Base-by-base conservation (phyloP, 768 basidiomycete genomes). In the Rhizopogon vinicolor region DNA sequence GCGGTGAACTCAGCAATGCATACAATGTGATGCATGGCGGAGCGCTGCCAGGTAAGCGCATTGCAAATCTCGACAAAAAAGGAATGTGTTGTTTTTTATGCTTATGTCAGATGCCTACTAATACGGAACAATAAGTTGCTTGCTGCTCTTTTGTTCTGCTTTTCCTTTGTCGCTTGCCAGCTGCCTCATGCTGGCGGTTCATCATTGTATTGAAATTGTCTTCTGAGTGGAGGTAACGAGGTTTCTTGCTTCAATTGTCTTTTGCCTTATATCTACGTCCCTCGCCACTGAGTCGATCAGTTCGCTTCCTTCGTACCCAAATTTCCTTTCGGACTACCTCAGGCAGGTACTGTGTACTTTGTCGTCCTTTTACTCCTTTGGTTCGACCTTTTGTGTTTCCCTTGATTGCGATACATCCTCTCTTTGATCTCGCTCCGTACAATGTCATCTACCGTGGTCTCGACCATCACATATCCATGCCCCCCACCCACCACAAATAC, bases 401-500 rank as follows among this genome's bases (percentile, higher is more conserved):
- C 22, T 45, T 41, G 22, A 14, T 35, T 14, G 14, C 18, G 19
- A 37, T 25, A n/a, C 18, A 12, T 35, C 18, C 45, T 13, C 10
- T 41, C 39, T 28, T 28, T 57, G 25, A 41, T 42, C n/a, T 43
- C 5, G 18, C 19, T 5, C 22, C 18, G 31, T 22, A 14, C 53
- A 53, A 70, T 72, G 66, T 62, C 64, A 41, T 50, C 61, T 28
- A 49, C 58, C 16, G n/a, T 61, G 10, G 65, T 60, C 6, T 44
- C 60, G 12, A 53, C 44, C 18, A 28, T 61, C 42, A 53, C 52
- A 8, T 52, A 54, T 53, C 50, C 62, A 5, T 57, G 54, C 28
- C 74, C 65, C 13, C 73, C 73, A 3, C 70, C 72, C 3, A 74
- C 73, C n/a, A 63, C 62, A 29, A 74, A 74, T 41, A 53, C 31